A percentile compares a stretch with the other conserved stretches of the same genome.
Conservation (phyloP, 352 stramenopile species). For the Phytophthora cactorum region DNA sequence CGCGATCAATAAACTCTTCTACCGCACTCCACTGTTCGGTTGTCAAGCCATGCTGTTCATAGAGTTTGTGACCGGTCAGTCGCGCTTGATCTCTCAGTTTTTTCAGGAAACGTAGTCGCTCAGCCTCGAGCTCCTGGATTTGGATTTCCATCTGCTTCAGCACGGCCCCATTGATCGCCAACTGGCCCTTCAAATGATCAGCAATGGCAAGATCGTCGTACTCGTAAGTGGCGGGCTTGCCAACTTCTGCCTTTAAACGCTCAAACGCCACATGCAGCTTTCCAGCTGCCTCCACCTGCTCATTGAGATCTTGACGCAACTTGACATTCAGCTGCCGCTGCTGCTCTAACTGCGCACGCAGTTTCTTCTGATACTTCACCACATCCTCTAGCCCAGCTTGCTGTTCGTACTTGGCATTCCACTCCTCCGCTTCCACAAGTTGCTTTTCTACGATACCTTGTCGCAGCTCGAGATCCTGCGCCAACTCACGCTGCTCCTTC, state of each 20-base stretch:
- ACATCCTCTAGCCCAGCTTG: constrained; percentile 73
- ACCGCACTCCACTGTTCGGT: constrained; percentile 62
- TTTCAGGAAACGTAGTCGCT: constrained; percentile 61
- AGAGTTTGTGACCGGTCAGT: constrained; percentile 52
- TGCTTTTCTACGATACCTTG: constrained; percentile 67
- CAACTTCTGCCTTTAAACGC: constrained; percentile 61
- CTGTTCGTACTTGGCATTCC: constrained; percentile 75
- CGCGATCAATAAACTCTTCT: constrained; percentile 72
- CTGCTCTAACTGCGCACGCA: constrained; percentile 65
- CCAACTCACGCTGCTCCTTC: constrained; percentile 54
- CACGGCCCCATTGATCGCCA: constrained; percentile 63
- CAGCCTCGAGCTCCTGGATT: constrained; percentile 66
- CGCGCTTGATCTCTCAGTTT: constrained; percentile 67
- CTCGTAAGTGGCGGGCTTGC: constrained; percentile 51
- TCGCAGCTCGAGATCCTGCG: constrained; percentile 62
- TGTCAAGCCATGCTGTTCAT: constrained; percentile 61
- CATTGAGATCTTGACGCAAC: constrained; percentile 65
- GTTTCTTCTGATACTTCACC: constrained; percentile 76
- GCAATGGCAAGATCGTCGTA: constrained; percentile 68
- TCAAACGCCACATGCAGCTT: constrained; percentile 67
- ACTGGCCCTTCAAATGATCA: constrained; percentile 58
- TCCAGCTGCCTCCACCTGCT: constrained; percentile 60
- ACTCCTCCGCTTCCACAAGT: constrained; percentile 59
- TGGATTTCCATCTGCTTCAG: constrained; percentile 70
- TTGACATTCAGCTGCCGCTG: constrained; percentile 66